Conservation (phyloP, 2,329 filamentous ascomycete genomes). For the Endoconidiophora laricicola region DNA sequence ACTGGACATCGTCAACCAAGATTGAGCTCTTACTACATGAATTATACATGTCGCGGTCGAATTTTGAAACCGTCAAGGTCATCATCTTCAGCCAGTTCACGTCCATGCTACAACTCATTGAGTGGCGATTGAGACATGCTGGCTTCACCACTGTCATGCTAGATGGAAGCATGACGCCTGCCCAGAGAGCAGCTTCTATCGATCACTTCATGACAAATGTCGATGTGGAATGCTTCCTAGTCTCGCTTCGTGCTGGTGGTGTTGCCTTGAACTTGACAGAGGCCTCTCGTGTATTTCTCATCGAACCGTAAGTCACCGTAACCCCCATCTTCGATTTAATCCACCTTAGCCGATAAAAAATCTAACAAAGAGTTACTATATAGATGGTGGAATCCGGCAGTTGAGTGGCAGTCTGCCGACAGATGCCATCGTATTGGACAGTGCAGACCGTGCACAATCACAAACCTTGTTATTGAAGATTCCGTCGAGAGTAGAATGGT, state of each 20-base stretch:
- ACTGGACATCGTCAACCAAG: conserved; percentile 96
- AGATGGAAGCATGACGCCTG: conserved; percentile 91
- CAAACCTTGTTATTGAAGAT: conserved; percentile 87
- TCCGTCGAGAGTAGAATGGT: conserved; percentile 95
- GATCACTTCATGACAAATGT: conserved; percentile 93
- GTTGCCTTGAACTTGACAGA: conserved; percentile 92
- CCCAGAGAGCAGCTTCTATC: conserved; percentile 83
- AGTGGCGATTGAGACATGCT: conserved; percentile 91
- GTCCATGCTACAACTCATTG: conserved; percentile 89
- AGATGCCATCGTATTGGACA: conserved; percentile 91
- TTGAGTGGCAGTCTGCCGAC: conserved; percentile 96
- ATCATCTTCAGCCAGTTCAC: conserved; percentile 98
- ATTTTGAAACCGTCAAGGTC: conserved; percentile 87
- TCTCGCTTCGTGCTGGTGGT: conserved; percentile 89
- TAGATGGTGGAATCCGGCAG: conserved; percentile 99
- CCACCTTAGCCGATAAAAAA: background rate
- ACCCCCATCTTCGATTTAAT: background rate
- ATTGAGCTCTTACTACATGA: conserved; percentile 94
- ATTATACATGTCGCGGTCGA: conserved; percentile 75
- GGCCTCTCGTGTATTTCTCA: conserved; percentile 85
- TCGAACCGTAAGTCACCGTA: conserved; percentile 61
- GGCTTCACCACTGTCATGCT: conserved; percentile 98
- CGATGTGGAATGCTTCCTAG: conserved; percentile 87
- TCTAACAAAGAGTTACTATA: conserved; percentile 8
- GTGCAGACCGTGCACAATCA: conserved; percentile 83